Percentiles rank a stretch among this genome's conserved stretches.
Conservation (phyloP, 2,329 filamentous ascomycete species). For the Ophiocordyceps camponoti-leonardi region DNA sequence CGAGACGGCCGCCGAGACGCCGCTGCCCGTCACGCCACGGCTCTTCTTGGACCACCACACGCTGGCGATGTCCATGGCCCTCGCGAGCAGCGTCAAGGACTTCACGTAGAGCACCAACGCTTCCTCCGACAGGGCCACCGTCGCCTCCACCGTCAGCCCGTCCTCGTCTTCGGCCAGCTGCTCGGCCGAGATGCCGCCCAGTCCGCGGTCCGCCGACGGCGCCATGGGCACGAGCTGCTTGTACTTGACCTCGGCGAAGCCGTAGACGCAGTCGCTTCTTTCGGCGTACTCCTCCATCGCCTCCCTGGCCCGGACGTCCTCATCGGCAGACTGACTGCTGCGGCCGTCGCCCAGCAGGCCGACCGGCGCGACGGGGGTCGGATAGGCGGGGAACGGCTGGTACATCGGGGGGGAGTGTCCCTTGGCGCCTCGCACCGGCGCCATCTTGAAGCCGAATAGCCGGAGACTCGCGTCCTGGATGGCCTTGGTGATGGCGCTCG, state of each 20-base stretch:
- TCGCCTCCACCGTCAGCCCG: slow-evolving; percentile 68
- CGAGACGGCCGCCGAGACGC: slow-evolving; percentile 20
- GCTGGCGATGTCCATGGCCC: slow-evolving; percentile 89
- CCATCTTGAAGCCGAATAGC: slow-evolving; percentile 54
- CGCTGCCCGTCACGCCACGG: slow-evolving; percentile 36
- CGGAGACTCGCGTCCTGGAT: slow-evolving; percentile 79
- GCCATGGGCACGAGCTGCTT: slow-evolving; percentile 86
- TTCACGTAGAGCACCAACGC: slow-evolving; percentile 94
- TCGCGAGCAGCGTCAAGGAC: slow-evolving; percentile 72
- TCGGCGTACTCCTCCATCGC: slow-evolving; percentile 84
- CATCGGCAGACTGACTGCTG: slow-evolving; percentile 43
- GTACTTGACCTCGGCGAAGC: slow-evolving; percentile 96
- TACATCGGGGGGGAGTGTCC: slow-evolving; percentile 61
- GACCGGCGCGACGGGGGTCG: slow-evolving; percentile 40
- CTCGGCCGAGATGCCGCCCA: slow-evolving; percentile 44
- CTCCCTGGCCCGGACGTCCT: slow-evolving; percentile 63
- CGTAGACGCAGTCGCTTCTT: slow-evolving; percentile 87
- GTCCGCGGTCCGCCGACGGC: slow-evolving; percentile 56
- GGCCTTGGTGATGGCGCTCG: slow-evolving; percentile 85
- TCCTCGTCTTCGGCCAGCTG: slow-evolving; percentile 43
- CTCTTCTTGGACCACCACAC: slow-evolving; percentile 78
- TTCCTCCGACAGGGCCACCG: slow-evolving; percentile 80
- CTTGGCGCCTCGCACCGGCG: slow-evolving; percentile 44
- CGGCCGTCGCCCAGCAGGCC: slow-evolving; percentile 52
- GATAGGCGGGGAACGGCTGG: slow-evolving; percentile 72